Percentiles rank a stretch among this genome's conserved stretches.
These are phyloP conservation scores for Lobulomyces angularis DNA, from an alignment of 192 early-diverging fungal genomes.

Conservation along the genomic window DNA sequence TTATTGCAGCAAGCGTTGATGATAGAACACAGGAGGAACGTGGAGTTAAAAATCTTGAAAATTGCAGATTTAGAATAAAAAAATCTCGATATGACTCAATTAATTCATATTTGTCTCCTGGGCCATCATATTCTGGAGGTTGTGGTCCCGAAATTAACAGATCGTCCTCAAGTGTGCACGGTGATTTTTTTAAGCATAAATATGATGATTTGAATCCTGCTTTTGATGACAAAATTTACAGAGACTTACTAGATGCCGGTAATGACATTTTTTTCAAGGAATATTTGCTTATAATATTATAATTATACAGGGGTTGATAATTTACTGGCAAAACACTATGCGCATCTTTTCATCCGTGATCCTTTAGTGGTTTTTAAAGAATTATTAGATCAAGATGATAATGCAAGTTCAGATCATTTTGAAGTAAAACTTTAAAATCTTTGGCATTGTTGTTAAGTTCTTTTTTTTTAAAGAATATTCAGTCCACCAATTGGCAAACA, in stretches of 20 bases:
- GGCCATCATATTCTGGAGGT: constrained; percentile 39
- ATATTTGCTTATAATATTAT: not conserved
- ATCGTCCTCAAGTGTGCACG: constrained; percentile 3
- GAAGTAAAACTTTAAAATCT: constrained; percentile 35
- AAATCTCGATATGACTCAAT: constrained; percentile 97
- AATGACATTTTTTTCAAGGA: not conserved
- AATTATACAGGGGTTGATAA: constrained; percentile 59
- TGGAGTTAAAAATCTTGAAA: constrained; percentile 59
- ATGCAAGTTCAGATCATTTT: constrained; percentile 84
- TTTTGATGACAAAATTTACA: constrained; percentile 68
- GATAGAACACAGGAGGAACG: constrained; percentile 87
- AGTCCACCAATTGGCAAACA: constrained; percentile 99
- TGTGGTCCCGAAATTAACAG: constrained; percentile 11
- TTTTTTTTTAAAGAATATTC: constrained; percentile 56
- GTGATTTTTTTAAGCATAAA: constrained; percentile 59
- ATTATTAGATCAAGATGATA: constrained; percentile 74
- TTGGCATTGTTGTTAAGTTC: not conserved
- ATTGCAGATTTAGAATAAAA: constrained; percentile 65
- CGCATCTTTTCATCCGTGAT: constrained; percentile 96
- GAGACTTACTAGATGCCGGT: constrained; percentile 49
- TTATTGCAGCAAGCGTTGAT: constrained; percentile 85
- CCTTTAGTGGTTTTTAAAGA: constrained; percentile 92
- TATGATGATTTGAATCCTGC: constrained; percentile 87
- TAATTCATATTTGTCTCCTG: constrained; percentile 66
- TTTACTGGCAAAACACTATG: constrained; percentile 76